Evolutionary conservation across 345 rosid species (phyloP).

Genomic region (Geranium rotundifolium): DNA sequence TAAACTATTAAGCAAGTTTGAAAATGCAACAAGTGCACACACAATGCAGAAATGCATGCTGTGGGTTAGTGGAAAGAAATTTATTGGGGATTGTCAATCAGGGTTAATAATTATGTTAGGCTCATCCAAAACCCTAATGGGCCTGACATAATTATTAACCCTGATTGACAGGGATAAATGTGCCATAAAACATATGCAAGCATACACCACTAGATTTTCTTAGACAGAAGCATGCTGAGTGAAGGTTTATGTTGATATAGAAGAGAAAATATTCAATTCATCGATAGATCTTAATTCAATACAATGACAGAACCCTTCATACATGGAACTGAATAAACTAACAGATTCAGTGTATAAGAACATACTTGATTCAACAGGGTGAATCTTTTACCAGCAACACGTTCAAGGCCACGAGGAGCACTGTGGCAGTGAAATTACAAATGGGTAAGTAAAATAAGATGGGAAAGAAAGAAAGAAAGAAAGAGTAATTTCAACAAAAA

Average conservation of each 20-base stretch:
- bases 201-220: background rate
- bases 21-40: background rate
- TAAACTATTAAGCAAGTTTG: too few relatives aligned
- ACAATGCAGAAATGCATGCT: background rate
- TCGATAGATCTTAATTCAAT: too few relatives aligned
- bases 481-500: background rate
- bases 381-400: slow-evolving; percentile 28
- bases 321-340: too few relatives aligned
- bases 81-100: too few relatives aligned
- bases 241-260: background rate
- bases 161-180: too few relatives aligned
- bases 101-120: too few relatives aligned
- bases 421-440: slow-evolving; percentile 33
- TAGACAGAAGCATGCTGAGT: slow-evolving; percentile 1
- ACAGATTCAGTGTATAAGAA: slow-evolving; percentile 1
- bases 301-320: too few relatives aligned
- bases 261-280: too few relatives aligned
- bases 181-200: background rate
- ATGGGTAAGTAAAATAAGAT: background rate
- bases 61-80: background rate
- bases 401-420: slow-evolving; percentile 20
- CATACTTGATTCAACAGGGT: slow-evolving; percentile 49
- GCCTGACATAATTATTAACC: too few relatives aligned
- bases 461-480: background rate
- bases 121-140: too few relatives aligned